Base-by-base conservation (phyloP, 176 grass and related monocot genomes). In the Dendrocalamus sinicus region DNA sequence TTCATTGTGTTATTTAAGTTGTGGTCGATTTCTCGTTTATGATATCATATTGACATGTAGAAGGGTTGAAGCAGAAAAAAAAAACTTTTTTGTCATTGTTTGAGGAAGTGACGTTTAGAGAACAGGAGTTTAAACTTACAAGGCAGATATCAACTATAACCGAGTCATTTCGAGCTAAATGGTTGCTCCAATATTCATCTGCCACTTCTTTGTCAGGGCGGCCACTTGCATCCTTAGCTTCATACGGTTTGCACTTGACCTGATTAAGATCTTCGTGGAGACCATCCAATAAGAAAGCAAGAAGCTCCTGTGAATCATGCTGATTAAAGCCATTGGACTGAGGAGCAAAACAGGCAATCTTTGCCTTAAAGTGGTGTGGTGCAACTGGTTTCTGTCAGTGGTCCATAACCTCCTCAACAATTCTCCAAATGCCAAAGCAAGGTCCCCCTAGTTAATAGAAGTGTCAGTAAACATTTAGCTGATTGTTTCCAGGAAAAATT, bases 301-400 rank as follows among this genome's bases (percentile, higher is more conserved):
- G 90, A 81, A 98, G 96, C 71, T 99, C 93, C 90, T 99, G 96
- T 75, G 96, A 99, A 82, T 99, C 96, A 91, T 99, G 96, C 89
- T 96, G 96, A 84, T 95, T 99, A 85, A 93, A 99, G 16, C 96
- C 96, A 89, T 82, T 90, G 68, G 96, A 99, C 60, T 96, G 96
- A 64, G 91, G 96, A 60, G 96, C 92, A 86, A 99, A 99, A 83
- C 94, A 91, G 16, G 88, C 86, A 91, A 99, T 94, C 58, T 92
- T 96, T 77, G 77, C 73, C 81, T 99, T 99, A 83, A 99, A 99
- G 66, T 87, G 73, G 77, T 88, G 35, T 37, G 35, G 35, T 66
- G 78, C 81, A 84, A 94, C 84, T 23, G 91, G 70, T 48, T 84
- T 84, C 60, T 87, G 17, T 99, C 90, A 75, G 66, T 82, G 69